A percentile compares a stretch with the other conserved stretches of the same genome.
Evolutionary conservation across 352 stramenopile genomes (phyloP).

Genomic region (Pythium phragmiticola): DNA sequence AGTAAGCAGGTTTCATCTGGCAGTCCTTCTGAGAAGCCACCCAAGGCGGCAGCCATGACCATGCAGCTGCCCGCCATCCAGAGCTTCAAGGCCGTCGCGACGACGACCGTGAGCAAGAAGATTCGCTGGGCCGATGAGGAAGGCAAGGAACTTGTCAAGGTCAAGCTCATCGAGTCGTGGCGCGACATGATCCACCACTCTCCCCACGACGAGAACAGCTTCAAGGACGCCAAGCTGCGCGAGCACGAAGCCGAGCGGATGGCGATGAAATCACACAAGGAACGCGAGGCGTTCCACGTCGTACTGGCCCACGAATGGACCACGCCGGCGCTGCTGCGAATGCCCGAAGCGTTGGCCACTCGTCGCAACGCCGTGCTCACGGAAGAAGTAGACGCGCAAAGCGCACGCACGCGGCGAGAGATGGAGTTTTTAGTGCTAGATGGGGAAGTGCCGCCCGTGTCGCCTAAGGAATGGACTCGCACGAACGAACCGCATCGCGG

Average conservation of each 20-base stretch:
- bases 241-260: slow-evolving; percentile 78
- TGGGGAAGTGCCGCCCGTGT: slow-evolving; percentile 71
- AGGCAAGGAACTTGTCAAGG: slow-evolving; percentile 70
- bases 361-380: slow-evolving; percentile 39
- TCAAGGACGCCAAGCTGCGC: slow-evolving; percentile 81
- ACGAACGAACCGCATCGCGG: slow-evolving; percentile 64
- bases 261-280: slow-evolving; percentile 66
- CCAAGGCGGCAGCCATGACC: slow-evolving; percentile 35
- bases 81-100: slow-evolving; percentile 67
- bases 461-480: slow-evolving; percentile 78
- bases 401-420: slow-evolving; percentile 65
- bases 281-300: slow-evolving; percentile 48
- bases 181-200: slow-evolving; percentile 69
- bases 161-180: slow-evolving; percentile 88
- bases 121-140: slow-evolving; percentile 84
- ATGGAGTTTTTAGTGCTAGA: slow-evolving; percentile 84
- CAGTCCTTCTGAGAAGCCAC: slow-evolving; percentile 19
- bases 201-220: slow-evolving; percentile 63
- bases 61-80: slow-evolving; percentile 79
- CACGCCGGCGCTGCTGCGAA: slow-evolving; percentile 53
- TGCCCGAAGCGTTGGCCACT: slow-evolving; percentile 54
- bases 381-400: slow-evolving; percentile 66
- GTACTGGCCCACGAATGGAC: slow-evolving; percentile 61
- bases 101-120: slow-evolving; percentile 42
- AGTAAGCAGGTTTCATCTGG: slow-evolving; percentile 29